Evolutionary conservation across 495 filamentous ascomycete species (phyloP), one percentile per base, ranked within the genome.

Genomic region (Collariella sp.): DNA sequence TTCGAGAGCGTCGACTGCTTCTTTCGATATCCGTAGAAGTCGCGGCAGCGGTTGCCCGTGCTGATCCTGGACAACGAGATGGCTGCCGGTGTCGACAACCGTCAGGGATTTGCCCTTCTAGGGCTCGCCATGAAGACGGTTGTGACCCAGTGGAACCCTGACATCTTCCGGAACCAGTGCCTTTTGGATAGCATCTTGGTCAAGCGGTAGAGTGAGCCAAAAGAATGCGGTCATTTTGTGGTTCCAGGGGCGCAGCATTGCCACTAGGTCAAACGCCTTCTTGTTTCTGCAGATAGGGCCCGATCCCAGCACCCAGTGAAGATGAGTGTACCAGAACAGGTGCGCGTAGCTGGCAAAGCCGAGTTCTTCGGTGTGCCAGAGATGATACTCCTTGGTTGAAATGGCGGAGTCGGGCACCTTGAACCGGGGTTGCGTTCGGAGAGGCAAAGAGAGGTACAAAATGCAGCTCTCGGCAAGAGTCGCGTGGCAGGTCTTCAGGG

Each of bases 401-500:
- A 19, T 19, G 1, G n/a, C 36, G 36, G 38, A 7, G 1, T 12
- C 22, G 7, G 1, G 3, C 1, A 16, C 46, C 16, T 33, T 43
- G 38, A 56, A 57, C 47, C 12, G 29, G 2, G 55, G 34, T 12
- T 2, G 18, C 1, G 35, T 31, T 1, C 54, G 54, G 9, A 56
- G 20, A 11, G 54, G 57, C 26, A 63, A 26, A 1, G 54, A 46
- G 16, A 63, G 41, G 16, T 63, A 63, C 19, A 52, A 24, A 23
- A 54, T 33, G 43, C 61, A 59, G 18, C 57, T 60, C 40, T 60
- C 42, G 0, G 57, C 57, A 24, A 63, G 18, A 7, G 50, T 45
- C 29, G 22, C 19, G 50, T 63, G 53, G 20, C 56, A 59, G n/a
- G 31, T 19, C 19, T 48, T 43, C 10, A 57, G 20, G 7, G 46